Base-by-base conservation (phyloP, 2,329 filamentous ascomycete genomes). In the Juglanconis oblonga region DNA sequence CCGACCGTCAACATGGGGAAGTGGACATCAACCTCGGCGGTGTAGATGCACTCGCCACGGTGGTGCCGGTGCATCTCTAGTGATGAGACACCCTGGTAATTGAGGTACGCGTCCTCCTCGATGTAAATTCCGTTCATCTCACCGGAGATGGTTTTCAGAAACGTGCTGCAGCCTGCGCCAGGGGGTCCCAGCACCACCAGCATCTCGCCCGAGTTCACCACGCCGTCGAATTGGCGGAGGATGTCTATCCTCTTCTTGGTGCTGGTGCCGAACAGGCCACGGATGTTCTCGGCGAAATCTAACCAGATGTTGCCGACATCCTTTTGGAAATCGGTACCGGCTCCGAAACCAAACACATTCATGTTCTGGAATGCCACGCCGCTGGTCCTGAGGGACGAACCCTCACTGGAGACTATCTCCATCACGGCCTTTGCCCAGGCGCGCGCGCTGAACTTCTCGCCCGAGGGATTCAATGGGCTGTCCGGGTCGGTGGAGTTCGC, bases 11-110 rank as follows among this genome's bases (percentile, higher is more conserved):
- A 75, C 75, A 87, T 84, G 11, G 90, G 89, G 69, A 93, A 93
- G 74, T 93, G 90, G 4, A 90, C 87, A 70, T 96, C 92, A 40
- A 91, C 87, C 72, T 95, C 91, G 61, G 90, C 90, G 0, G 90
- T 93, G 75, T 95, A 95, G 71, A 95, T 93, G 63, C 90, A 90
- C 74, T 96, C 91, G 65, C 91, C 91, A 33, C 90, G 87, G 76
- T 94, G 92, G 63, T 84, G 79, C 10, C 84, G 85, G 74, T 90
- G 85, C 89, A 95, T 94, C 70, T 91, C 84, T 69, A 90, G 76
- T 58, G 90, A 82, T 3, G 84, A 77, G 68, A 91, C 81, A 66
- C 87, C 89, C 72, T 95, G 89, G 70, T 96, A 96, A 75, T 96
- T 94, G 70, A 96, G 86, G 64, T 90, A 86, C 0, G 89, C 87